Conservation (phyloP, 352 stramenopile genomes). For the Globisporangium polare region DNA sequence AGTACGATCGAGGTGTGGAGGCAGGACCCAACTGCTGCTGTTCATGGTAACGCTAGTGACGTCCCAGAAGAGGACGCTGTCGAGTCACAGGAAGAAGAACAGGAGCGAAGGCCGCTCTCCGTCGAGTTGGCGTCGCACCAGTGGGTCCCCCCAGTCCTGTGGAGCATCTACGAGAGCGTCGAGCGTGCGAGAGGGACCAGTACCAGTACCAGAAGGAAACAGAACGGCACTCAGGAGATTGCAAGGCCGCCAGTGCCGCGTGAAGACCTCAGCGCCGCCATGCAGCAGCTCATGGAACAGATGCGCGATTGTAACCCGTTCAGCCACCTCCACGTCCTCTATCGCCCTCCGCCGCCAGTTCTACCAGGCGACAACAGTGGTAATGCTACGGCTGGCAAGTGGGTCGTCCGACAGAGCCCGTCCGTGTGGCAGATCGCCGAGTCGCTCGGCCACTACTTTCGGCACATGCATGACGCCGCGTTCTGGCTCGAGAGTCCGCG, state of each 20-base stretch:
- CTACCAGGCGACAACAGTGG: conserved; percentile 6
- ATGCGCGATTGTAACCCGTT: conserved; percentile 31
- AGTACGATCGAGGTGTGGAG: not conserved
- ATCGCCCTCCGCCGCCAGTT: conserved; percentile 25
- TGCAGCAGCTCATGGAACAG: conserved; percentile 30
- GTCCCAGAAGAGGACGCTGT: not conserved
- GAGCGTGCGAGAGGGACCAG: conserved; percentile 2
- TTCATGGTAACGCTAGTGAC: not conserved
- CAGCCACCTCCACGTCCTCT: conserved; percentile 41
- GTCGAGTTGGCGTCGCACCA: conserved; percentile 26
- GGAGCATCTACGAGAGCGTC: conserved; percentile 31
- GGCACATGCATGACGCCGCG: conserved; percentile 20
- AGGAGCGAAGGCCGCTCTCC: not conserved
- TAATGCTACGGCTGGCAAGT: not conserved
- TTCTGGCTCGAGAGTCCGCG: conserved; percentile 21
- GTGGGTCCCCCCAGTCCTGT: conserved; percentile 33
- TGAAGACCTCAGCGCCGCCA: conserved; percentile 18
- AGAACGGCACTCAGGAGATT: not conserved
- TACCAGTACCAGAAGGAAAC: not conserved
- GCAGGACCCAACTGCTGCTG: not conserved
- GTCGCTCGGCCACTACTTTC: conserved; percentile 23
- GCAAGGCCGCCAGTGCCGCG: conserved; percentile 2
- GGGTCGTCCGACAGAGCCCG: conserved; percentile 20
- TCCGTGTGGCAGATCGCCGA: conserved; percentile 18
- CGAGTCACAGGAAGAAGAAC: not conserved